Evolutionary conservation across 2,329 filamentous ascomycete species (phyloP).

Genomic region (Chaetomium sp.): DNA sequence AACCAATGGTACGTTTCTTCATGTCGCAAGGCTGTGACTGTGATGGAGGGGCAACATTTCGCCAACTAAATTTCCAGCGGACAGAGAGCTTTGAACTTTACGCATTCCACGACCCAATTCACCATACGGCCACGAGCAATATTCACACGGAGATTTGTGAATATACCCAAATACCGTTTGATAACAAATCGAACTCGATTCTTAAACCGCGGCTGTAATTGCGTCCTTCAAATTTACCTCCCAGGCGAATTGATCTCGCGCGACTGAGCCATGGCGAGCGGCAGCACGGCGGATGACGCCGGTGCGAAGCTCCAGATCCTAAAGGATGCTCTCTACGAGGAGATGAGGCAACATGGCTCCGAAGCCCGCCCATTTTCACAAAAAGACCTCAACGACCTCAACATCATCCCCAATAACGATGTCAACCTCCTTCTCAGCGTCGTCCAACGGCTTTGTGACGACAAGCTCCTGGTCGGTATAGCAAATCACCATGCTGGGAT

Average conservation of each 20-base stretch:
- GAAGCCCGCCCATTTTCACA: conserved; percentile 58
- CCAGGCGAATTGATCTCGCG: neutral
- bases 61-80: conserved; percentile 26
- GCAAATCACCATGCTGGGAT: conserved; percentile 47
- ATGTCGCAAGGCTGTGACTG: conserved; percentile 33
- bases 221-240: neutral
- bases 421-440: conserved; percentile 57
- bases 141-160: neutral
- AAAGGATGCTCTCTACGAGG: conserved; percentile 60
- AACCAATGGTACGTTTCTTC: neutral
- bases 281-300: conserved; percentile 20
- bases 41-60: conserved; percentile 32
- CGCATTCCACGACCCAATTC: neutral
- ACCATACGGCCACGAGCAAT: neutral
- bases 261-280: conserved; percentile 24
- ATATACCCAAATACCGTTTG: neutral
- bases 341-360: conserved; percentile 53
- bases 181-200: neutral
- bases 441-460: conserved; percentile 60
- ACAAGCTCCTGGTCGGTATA: conserved; percentile 60
- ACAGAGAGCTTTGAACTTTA: conserved; percentile 8
- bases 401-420: conserved; percentile 60
- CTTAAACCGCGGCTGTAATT: no score
- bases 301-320: conserved; percentile 51
- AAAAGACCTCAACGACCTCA: conserved; percentile 58